Base-by-base conservation (phyloP, 2,329 filamentous ascomycete species). In the Hirsutella rhossiliensis region DNA sequence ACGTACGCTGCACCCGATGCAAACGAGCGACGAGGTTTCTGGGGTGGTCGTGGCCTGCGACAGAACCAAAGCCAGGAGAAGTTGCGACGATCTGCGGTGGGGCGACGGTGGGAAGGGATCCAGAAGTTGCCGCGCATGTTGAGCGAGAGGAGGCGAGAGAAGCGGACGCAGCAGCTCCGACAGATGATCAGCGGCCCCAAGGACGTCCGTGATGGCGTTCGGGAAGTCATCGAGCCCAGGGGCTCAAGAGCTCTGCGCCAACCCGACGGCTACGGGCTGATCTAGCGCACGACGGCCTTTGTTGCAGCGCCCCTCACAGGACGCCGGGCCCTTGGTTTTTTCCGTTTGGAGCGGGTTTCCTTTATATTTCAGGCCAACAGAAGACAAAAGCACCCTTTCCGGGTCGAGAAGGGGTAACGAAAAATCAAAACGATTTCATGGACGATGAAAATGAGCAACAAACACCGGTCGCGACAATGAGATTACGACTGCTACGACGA, bases 121-220 rank as follows among this genome's bases (percentile, higher is more conserved):
- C 70, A 72, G 38, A 74, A 71, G 23, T 58, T 82, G 4, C 69
- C 73, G 30, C 67, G 73, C 15, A 68, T 70, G 40, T 52, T 81
- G 15, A 79, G 73, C 53, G 78, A 82, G 52, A 69, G 68, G 49
- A 66, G 73, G 42, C 68, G 76, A 20, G 74, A 78, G 60, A 78
- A 75, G 60, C 65, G 78, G 42, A 72, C 69, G 19, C 67, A 73
- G 46, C 75, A 76, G 53, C 63, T 82, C 43, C 67, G 78, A 8
- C 64, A 71, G 50, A 80, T 70, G 58, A 82, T 82, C 38, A 79
- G 76, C 47, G 70, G 67, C 5, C 78, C 78, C 0, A 68, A 62
- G 20, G 73, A 77, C 53, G 74, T 79, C 18, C 63, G 75, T 23
- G 75, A 79, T 49, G 74, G 75, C 4, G 72, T 79, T 3, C 73